Percentiles rank a stretch among this genome's conserved stretches.
phyloP scores from a whole-genome alignment of 139 green algal species.

The Auxenochlorella pyrenoidosa region DNA sequence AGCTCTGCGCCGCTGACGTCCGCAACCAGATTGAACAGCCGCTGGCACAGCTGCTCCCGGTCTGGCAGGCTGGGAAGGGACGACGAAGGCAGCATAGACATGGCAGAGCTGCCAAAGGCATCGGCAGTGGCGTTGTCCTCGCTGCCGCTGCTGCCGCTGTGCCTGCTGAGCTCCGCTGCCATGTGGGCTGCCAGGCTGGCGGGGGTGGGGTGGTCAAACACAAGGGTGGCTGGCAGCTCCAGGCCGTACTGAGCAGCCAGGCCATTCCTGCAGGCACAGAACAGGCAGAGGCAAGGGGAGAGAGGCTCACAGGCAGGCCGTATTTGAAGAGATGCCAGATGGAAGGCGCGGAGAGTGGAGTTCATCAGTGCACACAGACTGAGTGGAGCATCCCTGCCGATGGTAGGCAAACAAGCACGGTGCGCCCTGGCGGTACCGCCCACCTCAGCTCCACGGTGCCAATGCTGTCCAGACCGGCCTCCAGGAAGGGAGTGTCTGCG shows the following conservation, averaged over 20 bases:
- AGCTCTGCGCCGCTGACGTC: background rate
- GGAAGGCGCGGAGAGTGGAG: background rate
- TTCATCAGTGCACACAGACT: too few relatives aligned
- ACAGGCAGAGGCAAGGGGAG: background rate
- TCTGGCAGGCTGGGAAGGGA: background rate
- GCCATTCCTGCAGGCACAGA: slow-evolving; percentile 17
- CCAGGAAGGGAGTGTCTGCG: slow-evolving; percentile 47
- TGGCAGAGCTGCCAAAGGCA: background rate
- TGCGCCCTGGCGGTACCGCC: too few relatives aligned
- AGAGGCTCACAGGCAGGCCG: too few relatives aligned
- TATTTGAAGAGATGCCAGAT: too few relatives aligned
- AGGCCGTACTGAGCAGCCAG: slow-evolving; percentile 29
- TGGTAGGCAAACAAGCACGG: too few relatives aligned
- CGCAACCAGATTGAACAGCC: background rate
- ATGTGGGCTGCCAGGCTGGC: slow-evolving; percentile 7
- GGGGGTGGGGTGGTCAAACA: slow-evolving; percentile 70
- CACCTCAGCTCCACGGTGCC: slow-evolving; percentile 81
- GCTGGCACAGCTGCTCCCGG: background rate
- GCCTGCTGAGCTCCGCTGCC: background rate
- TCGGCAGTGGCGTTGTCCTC: background rate
- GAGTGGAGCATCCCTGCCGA: too few relatives aligned
- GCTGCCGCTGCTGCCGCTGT: background rate
- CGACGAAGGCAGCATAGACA: background rate
- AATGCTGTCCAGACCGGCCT: slow-evolving; percentile 70
- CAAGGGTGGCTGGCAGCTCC: slow-evolving; percentile 46